Evolutionary conservation across 306 rosid genomes (phyloP), one percentile per base, ranked within the genome.

Genomic region (Canavalia ensiformis): DNA sequence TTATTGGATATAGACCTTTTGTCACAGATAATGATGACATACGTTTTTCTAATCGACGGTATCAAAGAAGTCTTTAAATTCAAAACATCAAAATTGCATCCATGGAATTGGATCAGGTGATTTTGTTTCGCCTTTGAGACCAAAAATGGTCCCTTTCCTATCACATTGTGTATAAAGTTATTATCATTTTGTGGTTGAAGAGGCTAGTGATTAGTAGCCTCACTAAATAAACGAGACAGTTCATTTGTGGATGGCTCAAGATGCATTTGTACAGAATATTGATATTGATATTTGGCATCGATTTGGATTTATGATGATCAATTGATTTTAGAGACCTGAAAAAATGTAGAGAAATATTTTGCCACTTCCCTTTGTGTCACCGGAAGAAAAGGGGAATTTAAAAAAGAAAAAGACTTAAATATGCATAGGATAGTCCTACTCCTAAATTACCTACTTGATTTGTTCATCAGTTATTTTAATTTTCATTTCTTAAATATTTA

Each of bases 1-100:
- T 87, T 9, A 72, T 85, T 37, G 86, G 88, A 77, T 88, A 82
- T 62, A 90, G 80, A 58, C 89, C 88, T 41, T 69, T 85, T 33
- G 67, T 80, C 59, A 73, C 77, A 79, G 91, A 91, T 68, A 71
- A 63, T 11, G 79, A 73, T 41, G 88, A 86, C 76, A 35, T 54
- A 66, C 87, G 84, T 68, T 87, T 89, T 39, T 63, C 92, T 6
- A 74, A 54, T 76, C 54, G 88, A 35, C 89, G 92, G 34, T 89
- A 90, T 80, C 94, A 93, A 84, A 88, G 89, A 82, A 91, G 96
- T 66, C 76, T 88, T 44, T 93, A 75, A 29, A 31, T 77, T 39
- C 28, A 49, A 74, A 72, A 55, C 80, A 10, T 31, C 68, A 33
- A 44, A 72, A 31, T 47, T 59, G 56, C 37, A 8, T 55, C 68